Conservation (phyloP, 225 moss, liverwort and hornwort species). For the Takakia lepidozioides region DNA sequence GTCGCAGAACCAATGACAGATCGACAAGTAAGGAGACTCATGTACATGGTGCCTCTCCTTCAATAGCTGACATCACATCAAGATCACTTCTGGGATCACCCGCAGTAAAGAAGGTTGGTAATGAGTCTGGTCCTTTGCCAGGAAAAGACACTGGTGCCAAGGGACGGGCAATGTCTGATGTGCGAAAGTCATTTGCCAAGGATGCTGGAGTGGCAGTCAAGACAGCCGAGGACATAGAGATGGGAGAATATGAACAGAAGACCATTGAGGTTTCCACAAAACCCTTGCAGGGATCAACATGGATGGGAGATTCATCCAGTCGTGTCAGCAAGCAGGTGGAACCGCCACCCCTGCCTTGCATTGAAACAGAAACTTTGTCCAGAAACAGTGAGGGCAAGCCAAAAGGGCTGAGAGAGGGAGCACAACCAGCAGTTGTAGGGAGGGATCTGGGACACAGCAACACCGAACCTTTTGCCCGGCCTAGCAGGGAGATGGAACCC, state of each 20-base stretch:
- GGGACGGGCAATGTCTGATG: constrained; percentile 26
- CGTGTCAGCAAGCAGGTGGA: constrained; percentile 20
- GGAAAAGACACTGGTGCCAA: constrained; percentile 21
- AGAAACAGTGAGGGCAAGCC: constrained; percentile 13
- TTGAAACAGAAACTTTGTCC: constrained; percentile 5
- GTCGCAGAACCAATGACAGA: constrained; percentile 17
- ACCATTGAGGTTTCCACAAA: constrained; percentile 26
- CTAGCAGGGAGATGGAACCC: constrained; percentile 8
- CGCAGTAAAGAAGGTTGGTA: constrained; percentile 26
- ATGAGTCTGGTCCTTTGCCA: constrained; percentile 23
- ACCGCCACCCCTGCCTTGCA: constrained; percentile 9
- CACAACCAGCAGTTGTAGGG: constrained; percentile 13
- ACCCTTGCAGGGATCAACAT: constrained; percentile 38
- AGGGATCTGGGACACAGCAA: constrained; percentile 40
- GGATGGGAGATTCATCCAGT: constrained; percentile 16
- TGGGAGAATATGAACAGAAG: constrained; percentile 55
- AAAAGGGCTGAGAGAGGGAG: constrained; percentile 22
- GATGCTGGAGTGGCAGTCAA: constrained; percentile 22
- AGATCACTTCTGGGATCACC: constrained; percentile 34
- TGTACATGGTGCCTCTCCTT: constrained; percentile 32
- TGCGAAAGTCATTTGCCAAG: constrained; percentile 26
- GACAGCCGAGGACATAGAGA: constrained; percentile 20
- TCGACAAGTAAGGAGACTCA: constrained; percentile 19
- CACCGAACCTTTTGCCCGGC: constrained; percentile 23
- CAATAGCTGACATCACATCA: constrained; percentile 20